phyloP scores from a whole-genome alignment of 2,329 filamentous ascomycete species.

The Apiospora phragmitis region DNA sequence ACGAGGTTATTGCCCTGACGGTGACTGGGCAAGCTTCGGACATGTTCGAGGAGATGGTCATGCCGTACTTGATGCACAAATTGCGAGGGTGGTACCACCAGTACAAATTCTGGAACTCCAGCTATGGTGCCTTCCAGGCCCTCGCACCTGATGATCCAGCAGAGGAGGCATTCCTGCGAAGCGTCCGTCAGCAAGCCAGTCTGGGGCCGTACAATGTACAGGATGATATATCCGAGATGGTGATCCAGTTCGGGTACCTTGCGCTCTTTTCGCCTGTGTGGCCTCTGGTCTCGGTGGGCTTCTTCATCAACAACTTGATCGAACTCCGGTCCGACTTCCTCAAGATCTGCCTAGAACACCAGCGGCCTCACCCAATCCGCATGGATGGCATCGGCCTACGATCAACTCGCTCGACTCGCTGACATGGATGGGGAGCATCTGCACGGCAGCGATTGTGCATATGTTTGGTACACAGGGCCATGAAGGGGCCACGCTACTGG shows the following conservation, averaged over 20 bases:
- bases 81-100: slow-evolving; percentile 46
- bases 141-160: slow-evolving; percentile 57
- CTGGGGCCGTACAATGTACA: slow-evolving; percentile 72
- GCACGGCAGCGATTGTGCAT: slow-evolving; percentile 71
- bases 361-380: slow-evolving; percentile 67
- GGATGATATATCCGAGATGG: slow-evolving; percentile 71
- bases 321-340: slow-evolving; percentile 76
- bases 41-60: slow-evolving; percentile 69
- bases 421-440: slow-evolving; percentile 72
- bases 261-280: slow-evolving; percentile 74
- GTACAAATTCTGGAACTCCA: slow-evolving; percentile 32
- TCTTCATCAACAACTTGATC: slow-evolving; percentile 76
- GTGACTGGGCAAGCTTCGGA: slow-evolving; percentile 72
- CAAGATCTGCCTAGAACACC: slow-evolving; percentile 74
- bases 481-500: slow-evolving; percentile 28
- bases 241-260: slow-evolving; percentile 73
- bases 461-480: slow-evolving; percentile 63
- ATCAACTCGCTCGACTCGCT: slow-evolving; percentile 67
- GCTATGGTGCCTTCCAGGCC: slow-evolving; percentile 45
- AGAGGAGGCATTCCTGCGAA: slow-evolving; percentile 63
- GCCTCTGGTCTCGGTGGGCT: slow-evolving; percentile 72
- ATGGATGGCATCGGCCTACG: slow-evolving; percentile 75
- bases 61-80: slow-evolving; percentile 68
- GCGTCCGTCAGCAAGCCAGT: slow-evolving; percentile 66
- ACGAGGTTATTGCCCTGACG: slow-evolving; percentile 75